A percentile compares a stretch with the other conserved stretches of the same genome.
Evolutionary conservation across 495 filamentous ascomycete genomes (phyloP).

Genomic region (Penicillium argentinense): DNA sequence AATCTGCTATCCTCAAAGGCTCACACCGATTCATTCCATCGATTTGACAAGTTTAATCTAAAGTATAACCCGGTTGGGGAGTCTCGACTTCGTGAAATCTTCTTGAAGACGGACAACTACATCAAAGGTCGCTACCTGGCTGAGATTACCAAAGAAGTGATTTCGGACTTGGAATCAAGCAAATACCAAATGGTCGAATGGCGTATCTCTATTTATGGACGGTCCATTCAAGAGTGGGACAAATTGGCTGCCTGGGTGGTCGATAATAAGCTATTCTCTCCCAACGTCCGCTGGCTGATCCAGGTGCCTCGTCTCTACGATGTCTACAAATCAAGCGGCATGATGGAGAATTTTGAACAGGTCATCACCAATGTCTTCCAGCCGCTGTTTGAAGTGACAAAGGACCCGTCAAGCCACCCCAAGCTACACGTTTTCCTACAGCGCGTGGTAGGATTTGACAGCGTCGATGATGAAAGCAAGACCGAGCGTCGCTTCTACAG

Average conservation of each 20-base stretch:
- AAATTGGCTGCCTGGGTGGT: constrained; percentile 98
- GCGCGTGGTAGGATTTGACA: constrained; percentile 93
- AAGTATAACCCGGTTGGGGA: constrained; percentile 99
- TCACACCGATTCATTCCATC: constrained; percentile 96
- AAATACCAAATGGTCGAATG: constrained; percentile 99
- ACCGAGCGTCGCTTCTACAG: constrained; percentile 84
- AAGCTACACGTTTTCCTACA: constrained; percentile 95
- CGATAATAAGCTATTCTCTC: constrained; percentile 96
- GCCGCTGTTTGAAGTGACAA: constrained; percentile 92
- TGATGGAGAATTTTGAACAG: constrained; percentile 88
- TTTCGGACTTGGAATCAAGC: constrained; percentile 95
- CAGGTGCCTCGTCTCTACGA: constrained; percentile 94
- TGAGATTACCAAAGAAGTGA: constrained; percentile 97
- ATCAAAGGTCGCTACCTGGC: constrained; percentile 94
- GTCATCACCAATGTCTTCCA: constrained; percentile 90
- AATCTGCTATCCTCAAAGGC: too few species aligned
- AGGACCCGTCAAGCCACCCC: constrained; percentile 79
- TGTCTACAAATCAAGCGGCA: constrained; percentile 83
- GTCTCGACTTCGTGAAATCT: constrained; percentile 91
- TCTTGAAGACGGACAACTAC: constrained; percentile 97
- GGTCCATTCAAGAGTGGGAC: constrained; percentile 92
- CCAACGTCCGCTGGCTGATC: constrained; percentile 96
- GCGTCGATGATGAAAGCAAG: constrained; percentile 98
- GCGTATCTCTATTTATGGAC: constrained; percentile 95
- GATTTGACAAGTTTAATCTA: constrained; percentile 98